phyloP scores from a whole-genome alignment of 805 yeast species.

The Kodamaea neixiangensis region DNA sequence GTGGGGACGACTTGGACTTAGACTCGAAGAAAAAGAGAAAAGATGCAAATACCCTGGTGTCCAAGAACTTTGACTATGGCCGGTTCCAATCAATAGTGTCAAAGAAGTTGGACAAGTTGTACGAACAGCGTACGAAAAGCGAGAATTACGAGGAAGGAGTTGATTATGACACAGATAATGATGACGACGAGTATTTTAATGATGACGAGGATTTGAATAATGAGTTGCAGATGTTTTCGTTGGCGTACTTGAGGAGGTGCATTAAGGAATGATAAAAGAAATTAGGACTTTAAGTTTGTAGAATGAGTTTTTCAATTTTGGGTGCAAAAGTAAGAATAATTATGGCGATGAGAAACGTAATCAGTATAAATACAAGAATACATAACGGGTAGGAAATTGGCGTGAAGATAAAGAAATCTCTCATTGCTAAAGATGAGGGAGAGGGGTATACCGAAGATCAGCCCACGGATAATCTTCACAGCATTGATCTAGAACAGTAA shows the following conservation, averaged over 20 bases:
- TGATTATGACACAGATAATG: conserved; percentile 12
- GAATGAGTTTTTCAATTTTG: background rate
- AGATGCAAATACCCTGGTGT: background rate
- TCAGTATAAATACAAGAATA: too few species aligned
- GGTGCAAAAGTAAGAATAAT: background rate
- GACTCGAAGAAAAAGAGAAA: conserved; percentile 1
- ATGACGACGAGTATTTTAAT: conserved; percentile 14
- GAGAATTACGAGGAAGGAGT: background rate
- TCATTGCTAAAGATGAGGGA: too few species aligned
- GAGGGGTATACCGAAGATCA: too few species aligned
- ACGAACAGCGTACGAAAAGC: conserved; percentile 14
- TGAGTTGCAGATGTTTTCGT: conserved; percentile 27
- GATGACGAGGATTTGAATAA: conserved; percentile 20
- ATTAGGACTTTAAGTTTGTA: background rate
- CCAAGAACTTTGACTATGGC: conserved; percentile 26
- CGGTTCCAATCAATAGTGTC: conserved; percentile 26
- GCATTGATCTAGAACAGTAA: too few species aligned
- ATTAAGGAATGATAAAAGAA: conserved; percentile 19
- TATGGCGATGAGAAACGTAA: too few species aligned
- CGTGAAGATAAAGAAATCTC: too few species aligned
- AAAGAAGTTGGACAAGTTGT: conserved; percentile 22
- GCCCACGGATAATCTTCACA: too few species aligned
- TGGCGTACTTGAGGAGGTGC: conserved; percentile 32
- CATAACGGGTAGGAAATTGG: too few species aligned
- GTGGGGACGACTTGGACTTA: conserved; percentile 1